Percentiles rank a stretch among this genome's conserved stretches.
phyloP scores from a whole-genome alignment of 1,139 yeast genomes.

The Debaryomycetaceae sp. region DNA sequence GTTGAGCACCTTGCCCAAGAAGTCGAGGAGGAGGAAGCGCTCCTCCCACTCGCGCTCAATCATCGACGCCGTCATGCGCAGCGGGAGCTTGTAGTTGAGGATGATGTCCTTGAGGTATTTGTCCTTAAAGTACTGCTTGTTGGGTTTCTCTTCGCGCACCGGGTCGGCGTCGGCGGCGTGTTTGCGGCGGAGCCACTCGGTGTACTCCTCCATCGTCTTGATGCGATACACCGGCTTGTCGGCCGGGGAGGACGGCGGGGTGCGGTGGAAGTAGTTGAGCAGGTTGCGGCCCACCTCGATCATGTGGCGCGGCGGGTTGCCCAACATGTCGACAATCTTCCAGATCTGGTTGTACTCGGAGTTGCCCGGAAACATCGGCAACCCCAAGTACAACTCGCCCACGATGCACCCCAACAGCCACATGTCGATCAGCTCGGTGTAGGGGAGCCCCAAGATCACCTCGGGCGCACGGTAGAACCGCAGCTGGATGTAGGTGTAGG shows the following conservation, averaged over 20 bases:
- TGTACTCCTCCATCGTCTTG: slow-evolving; percentile 34
- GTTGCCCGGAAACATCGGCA: slow-evolving; percentile 93
- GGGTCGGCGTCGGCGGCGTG: slow-evolving; percentile 43
- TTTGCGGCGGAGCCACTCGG: slow-evolving; percentile 26
- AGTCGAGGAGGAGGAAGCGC: slow-evolving; percentile 69
- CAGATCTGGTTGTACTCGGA: slow-evolving; percentile 89
- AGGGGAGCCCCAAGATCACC: slow-evolving; percentile 85
- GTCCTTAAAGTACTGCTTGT: slow-evolving; percentile 80
- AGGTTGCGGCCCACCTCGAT: slow-evolving; percentile 90
- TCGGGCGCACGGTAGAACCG: slow-evolving; percentile 96
- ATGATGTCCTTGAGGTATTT: slow-evolving; percentile 70
- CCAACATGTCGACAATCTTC: slow-evolving; percentile 79
- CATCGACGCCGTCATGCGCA: slow-evolving; percentile 62
- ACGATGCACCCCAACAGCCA: slow-evolving; percentile 98
- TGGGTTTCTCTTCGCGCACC: slow-evolving; percentile 65
- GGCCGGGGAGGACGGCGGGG: slow-evolving; percentile 19
- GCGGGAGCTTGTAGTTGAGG: slow-evolving; percentile 68
- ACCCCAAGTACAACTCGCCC: slow-evolving; percentile 87
- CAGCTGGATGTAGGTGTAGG: slow-evolving; percentile 92
- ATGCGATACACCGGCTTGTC: slow-evolving; percentile 28
- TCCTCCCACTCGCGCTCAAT: slow-evolving; percentile 71
- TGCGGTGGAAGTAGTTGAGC: slow-evolving; percentile 59
- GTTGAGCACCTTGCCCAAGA: slow-evolving; percentile 71
- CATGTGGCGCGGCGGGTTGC: slow-evolving; percentile 94
- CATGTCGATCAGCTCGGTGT: slow-evolving; percentile 91